Evolutionary conservation across 805 yeast genomes (phyloP).

Genomic region (Ogataea pilisensis): DNA sequence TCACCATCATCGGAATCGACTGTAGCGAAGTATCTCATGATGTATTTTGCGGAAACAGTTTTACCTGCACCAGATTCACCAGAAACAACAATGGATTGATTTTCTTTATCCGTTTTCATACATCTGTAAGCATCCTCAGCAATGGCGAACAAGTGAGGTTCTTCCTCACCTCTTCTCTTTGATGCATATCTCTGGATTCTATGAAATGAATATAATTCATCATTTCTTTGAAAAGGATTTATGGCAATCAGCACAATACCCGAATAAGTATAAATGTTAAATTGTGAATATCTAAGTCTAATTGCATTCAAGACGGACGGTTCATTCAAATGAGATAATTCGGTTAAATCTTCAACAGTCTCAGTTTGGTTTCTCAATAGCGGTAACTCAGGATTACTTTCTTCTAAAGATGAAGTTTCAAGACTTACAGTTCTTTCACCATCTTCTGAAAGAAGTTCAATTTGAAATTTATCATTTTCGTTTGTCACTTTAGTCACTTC

Average conservation of each 20-base stretch:
- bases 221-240: conserved; percentile 91
- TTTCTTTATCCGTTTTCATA: conserved; percentile 79
- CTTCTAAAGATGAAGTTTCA: conserved; percentile 45
- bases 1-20: conserved; percentile 57
- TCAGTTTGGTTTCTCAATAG: conserved; percentile 88
- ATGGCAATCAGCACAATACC: conserved; percentile 97
- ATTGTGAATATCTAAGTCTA: conserved; percentile 79
- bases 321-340: conserved; percentile 87
- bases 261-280: conserved; percentile 90
- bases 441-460: conserved; percentile 52
- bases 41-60: conserved; percentile 94
- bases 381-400: conserved; percentile 59
- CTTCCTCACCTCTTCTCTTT: conserved; percentile 87
- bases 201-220: conserved; percentile 85
- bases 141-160: conserved; percentile 95
- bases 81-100: conserved; percentile 93
- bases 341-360: conserved; percentile 91
- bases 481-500: conserved; percentile 45
- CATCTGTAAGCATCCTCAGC: conserved; percentile 97
- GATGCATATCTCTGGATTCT: conserved; percentile 95
- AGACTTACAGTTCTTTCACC: conserved; percentile 43
- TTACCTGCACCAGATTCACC: conserved; percentile 99
- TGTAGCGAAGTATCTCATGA: conserved; percentile 95
- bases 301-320: conserved; percentile 96
- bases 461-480: conserved; percentile 39